Base-by-base conservation (phyloP, 2,329 filamentous ascomycete species). In the Scleromitrula shiraiana region DNA sequence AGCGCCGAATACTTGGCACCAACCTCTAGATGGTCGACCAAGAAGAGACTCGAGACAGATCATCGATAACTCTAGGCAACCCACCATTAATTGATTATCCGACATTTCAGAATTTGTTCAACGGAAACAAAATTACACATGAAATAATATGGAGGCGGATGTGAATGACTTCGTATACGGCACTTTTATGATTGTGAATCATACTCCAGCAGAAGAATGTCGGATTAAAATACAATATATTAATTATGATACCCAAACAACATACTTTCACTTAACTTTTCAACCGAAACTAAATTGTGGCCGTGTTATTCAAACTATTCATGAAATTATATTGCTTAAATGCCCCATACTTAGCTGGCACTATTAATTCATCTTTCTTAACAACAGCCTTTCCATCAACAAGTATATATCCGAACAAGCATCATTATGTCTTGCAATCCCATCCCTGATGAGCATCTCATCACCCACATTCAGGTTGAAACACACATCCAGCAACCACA, bases 1-100 rank as follows among this genome's bases (percentile, higher is more conserved):
- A 42, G 53, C 50, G 19, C 54, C 54, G 7, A 53, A 54, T 30
- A 51, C 44, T 26, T 56, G 54, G 54, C 51, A 55, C 42, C 54
- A 56, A 20, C 46, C 46, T 15, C 22, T 49, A 24, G 46, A 49
- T 38, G 46, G 40, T 30, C 41, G 46, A 26, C 33, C 40, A 10
- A 29, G 40, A 17, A 44, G 46, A 38, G 46, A 49, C 22, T 45
- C 46, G n/a, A 49, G 46, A 8, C 40, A 43, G 32, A 32, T 39
- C 7, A 41, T 29, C 27, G 38, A 41, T 15, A 41, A 24, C 19
- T n/a, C n/a, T n/a, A 30, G 8, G 29, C 29, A 30, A 10, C 29
- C 29, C 9, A 30, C 10, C 29, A 5, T 14, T 12, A 14, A 9
- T 14, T 30, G 9, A 30, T 12, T n/a, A n/a, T n/a, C n/a, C n/a